Evolutionary conservation across 805 yeast genomes (phyloP).

Genomic region (Cyberlindnera japonica): DNA sequence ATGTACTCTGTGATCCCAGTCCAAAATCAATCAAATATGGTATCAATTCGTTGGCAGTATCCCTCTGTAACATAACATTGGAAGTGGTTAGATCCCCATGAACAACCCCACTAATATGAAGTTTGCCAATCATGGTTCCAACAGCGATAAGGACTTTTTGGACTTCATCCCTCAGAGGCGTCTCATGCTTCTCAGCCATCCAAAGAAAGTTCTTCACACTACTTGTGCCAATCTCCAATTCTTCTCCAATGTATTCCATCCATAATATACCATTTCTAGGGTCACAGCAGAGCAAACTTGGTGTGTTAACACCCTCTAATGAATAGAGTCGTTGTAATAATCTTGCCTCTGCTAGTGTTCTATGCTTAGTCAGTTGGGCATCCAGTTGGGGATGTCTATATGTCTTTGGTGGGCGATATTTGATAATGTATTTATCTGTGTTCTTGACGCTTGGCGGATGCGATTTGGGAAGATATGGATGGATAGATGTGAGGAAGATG

Average conservation of each 20-base stretch:
- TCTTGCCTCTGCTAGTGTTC: constrained; percentile 84
- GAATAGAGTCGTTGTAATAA: constrained; percentile 54
- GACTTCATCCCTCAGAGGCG: constrained; percentile 36
- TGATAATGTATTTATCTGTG: constrained; percentile 53
- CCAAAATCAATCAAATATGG: constrained; percentile 91
- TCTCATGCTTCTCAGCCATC: constrained; percentile 52
- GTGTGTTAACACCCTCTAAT: constrained; percentile 57
- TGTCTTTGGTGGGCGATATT: constrained; percentile 85
- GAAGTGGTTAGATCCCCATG: constrained; percentile 96
- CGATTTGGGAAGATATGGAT: constrained; percentile 56
- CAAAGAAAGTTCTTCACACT: constrained; percentile 74
- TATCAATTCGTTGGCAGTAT: constrained; percentile 21
- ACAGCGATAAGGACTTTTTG: constrained; percentile 46
- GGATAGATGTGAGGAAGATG: constrained; percentile 57
- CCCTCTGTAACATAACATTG: constrained; percentile 54
- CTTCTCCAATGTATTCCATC: constrained; percentile 77
- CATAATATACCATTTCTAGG: constrained; percentile 74
- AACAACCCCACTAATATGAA: constrained; percentile 74
- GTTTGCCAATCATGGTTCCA: constrained; percentile 61
- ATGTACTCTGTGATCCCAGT: constrained; percentile 65
- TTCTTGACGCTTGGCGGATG: constrained; percentile 28
- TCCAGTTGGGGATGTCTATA: constrained; percentile 87
- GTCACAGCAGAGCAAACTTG: constrained; percentile 74
- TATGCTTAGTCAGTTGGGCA: constrained; percentile 63
- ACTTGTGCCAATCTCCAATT: constrained; percentile 48